Base-by-base conservation (phyloP, 768 basidiomycete genomes). In the Tremella yokohamensis region DNA sequence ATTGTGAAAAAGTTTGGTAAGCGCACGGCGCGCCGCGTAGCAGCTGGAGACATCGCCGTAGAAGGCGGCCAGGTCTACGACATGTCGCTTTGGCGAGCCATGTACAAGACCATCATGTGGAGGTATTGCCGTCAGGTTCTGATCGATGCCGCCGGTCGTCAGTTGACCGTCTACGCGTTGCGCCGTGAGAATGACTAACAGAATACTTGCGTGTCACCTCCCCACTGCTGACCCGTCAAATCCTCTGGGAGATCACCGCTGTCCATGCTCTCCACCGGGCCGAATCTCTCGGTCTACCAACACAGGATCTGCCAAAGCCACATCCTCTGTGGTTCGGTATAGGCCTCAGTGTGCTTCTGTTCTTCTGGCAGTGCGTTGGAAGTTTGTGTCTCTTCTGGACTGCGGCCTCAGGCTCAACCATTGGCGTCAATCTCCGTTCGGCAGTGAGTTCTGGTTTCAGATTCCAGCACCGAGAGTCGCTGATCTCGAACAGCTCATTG, bases 401-500 rank as follows among this genome's bases (percentile, higher is more conserved):
- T 6, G 52, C 54, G 19, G 40, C 49, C 11, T 40, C 52, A 20
- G 20, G 44, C 3, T 40, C 49, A 11, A 49, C 51, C 9, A 55
- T 58, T 39, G 63, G 63, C 16, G 51, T 49, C 40, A 52, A 54
- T 42, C 19, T 54, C 18, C 37, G 59, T 3, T 38, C 59, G 8
- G 54, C 59, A 16, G 49, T 58, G 22, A 47, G 53, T 47, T 8
- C 15, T 34, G 4, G 11, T 6, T n/a, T 34, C 29, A 34, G 6
- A 4, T 34, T 34, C 29, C n/a, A n/a, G 16, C 22, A 16, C 22
- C 20, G 2, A 26, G 0, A 8, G 16, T 13, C 18, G n/a, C 40
- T 45, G 42, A 45, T 11, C 4, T 45, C 39, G 42, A 6, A 4
- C 42, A 64, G 58, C 29, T 79, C 42, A 78, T 81, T 50, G 78